phyloP scores from a whole-genome alignment of 805 yeast genomes.

The Yarrowia sp. region DNA sequence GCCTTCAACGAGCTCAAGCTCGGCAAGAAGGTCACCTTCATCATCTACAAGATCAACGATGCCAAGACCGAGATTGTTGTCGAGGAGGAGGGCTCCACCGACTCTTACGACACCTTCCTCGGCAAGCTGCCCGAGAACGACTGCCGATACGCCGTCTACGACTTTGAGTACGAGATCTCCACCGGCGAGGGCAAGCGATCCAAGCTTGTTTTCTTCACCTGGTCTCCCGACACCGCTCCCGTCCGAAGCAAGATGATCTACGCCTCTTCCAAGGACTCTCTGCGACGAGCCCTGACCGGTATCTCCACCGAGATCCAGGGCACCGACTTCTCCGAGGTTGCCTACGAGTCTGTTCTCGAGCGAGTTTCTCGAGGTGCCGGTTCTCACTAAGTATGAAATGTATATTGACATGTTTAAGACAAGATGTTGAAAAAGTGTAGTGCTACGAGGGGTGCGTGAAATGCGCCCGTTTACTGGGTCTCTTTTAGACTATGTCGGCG shows the following conservation, averaged over 20 bases:
- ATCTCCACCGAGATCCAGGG: constrained; percentile 95
- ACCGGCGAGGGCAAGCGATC: constrained; percentile 92
- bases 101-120: constrained; percentile 83
- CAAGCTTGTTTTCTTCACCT: constrained; percentile 76
- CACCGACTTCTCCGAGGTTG: constrained; percentile 96
- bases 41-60: constrained; percentile 82
- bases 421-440: not conserved
- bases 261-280: constrained; percentile 97
- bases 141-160: constrained; percentile 95
- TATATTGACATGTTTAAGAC: constrained; percentile 23
- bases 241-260: constrained; percentile 94
- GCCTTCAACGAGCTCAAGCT: constrained; percentile 96
- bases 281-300: constrained; percentile 97
- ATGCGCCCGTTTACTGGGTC: not conserved
- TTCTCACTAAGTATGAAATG: constrained; percentile 53
- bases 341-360: constrained; percentile 90
- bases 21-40: constrained; percentile 77
- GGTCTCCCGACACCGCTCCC: constrained; percentile 99
- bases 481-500: no score
- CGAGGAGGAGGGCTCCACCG: constrained; percentile 76
- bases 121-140: constrained; percentile 93
- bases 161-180: constrained; percentile 91
- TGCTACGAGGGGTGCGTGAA: constrained; percentile 17
- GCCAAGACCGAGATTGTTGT: constrained; percentile 90
- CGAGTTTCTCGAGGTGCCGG: constrained; percentile 85